Evolutionary conservation across 164 flowering plant genomes (phyloP), one percentile per base, ranked within the genome.

Genomic region (Hamamelis virginiana): DNA sequence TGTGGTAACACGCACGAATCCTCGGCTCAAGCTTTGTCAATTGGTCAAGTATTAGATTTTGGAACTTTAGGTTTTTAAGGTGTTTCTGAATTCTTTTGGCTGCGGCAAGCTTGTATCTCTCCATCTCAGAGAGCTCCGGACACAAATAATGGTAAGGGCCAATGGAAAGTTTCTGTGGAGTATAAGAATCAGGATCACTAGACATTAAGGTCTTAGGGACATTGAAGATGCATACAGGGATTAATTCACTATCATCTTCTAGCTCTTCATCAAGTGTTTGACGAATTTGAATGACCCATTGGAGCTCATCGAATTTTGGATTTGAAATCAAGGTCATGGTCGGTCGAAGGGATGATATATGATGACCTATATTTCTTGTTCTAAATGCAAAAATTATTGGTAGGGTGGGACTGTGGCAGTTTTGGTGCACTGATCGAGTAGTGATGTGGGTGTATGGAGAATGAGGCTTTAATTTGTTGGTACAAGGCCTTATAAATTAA

Each of bases 201-300:
- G 64, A 38, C 75, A 78, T 56, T 22, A 87, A 63, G 5, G 77
- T 4, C 65, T 80, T 82, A 0, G 90, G 90, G 28, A 86, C 90
- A 33, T 58, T 70, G 76, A 76, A 82, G 56, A 87, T 86, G 73
- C 76, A 59, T 1, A 82, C 81, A 0, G 85, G 83, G 45, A 71
- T 45, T n/a, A n/a, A n/a, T 9, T 79, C 79, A 4, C 1, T 56
- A 0, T 79, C 79, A 8, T 84, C 82, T 27, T 84, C 89, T 0
- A 67, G 53, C 22, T 86, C 87, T 50, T 85, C 87, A 1, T 86
- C 81, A 0, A 85, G 81, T 25, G 75, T 72, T 62, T 50, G 67
- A 0, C 84, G 85, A 55, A 89, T 85, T 10, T 78, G 80, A 18
- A 70, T 74, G 14, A 88, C 69, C 90, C 92, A 88, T 48, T 68